Evolutionary conservation across 805 yeast genomes (phyloP).

Genomic region (Yarrowia porcina): DNA sequence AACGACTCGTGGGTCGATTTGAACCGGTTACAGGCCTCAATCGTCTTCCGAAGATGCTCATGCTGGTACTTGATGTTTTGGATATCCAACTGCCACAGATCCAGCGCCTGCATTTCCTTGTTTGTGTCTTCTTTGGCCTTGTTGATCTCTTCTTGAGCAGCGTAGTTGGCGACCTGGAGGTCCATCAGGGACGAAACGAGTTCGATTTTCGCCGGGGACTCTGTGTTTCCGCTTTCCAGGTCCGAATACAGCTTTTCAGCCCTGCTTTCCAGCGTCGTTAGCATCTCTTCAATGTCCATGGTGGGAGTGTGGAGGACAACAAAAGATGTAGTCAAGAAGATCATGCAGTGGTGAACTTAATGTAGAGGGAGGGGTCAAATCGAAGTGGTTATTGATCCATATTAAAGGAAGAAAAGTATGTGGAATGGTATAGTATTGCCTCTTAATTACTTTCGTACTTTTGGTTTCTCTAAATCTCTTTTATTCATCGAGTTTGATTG

Average conservation of each 20-base stretch:
- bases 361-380: too few species aligned
- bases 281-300: slow-evolving; percentile 5
- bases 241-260: slow-evolving; percentile 5
- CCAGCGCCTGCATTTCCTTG: slow-evolving; percentile 29
- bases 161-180: slow-evolving; percentile 29
- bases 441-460: too few species aligned
- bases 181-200: slow-evolving; percentile 27
- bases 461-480: too few species aligned
- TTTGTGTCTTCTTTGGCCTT: slow-evolving; percentile 29
- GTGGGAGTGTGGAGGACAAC: too few species aligned
- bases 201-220: not conserved
- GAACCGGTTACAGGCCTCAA: slow-evolving; percentile 29
- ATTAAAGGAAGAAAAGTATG: too few species aligned
- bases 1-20: slow-evolving; percentile 25
- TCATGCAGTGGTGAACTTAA: too few species aligned
- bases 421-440: too few species aligned
- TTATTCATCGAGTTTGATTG: too few species aligned
- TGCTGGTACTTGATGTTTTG: slow-evolving; percentile 35
- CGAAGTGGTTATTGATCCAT: too few species aligned
- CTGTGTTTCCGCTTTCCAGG: not conserved
- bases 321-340: too few species aligned
- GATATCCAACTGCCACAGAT: slow-evolving; percentile 30
- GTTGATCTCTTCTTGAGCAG: slow-evolving; percentile 29
- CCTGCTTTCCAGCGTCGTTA: not conserved
- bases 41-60: slow-evolving; percentile 30